Conservation (phyloP, 306 rosid species). For the Pachyrhizus erosus region DNA sequence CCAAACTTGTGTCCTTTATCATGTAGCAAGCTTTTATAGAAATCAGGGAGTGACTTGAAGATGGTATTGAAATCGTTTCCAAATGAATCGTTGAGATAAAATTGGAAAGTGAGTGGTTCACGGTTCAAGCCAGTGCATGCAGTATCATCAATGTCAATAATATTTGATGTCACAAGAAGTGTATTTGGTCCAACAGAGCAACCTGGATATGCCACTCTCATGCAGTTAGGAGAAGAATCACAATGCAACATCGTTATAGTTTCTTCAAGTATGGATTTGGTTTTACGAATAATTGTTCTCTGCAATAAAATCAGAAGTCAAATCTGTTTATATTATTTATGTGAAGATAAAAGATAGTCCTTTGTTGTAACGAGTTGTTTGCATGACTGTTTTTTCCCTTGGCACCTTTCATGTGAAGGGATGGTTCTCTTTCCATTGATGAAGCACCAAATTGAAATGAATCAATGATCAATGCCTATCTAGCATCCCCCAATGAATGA, state of each 20-base stretch:
- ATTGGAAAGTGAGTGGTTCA: not conserved
- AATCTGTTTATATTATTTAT: no score
- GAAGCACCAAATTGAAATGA: not conserved
- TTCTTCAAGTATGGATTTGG: slow-evolving; percentile 35
- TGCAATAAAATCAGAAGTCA: not conserved
- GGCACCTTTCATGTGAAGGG: not conserved
- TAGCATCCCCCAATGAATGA: no score
- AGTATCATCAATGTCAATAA: not conserved
- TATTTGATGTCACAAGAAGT: no score
- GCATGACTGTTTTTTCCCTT: not conserved
- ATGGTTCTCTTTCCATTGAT: not conserved
- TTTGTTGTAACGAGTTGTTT: not conserved
- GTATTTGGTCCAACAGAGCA: slow-evolving; percentile 55
- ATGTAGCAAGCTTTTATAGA: slow-evolving; percentile 15
- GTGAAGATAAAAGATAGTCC: not conserved
- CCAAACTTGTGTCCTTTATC: slow-evolving; percentile 14
- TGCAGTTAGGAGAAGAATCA: not conserved
- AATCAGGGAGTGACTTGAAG: no score
- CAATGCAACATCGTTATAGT: not conserved
- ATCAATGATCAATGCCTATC: not conserved
- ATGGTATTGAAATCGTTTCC: slow-evolving; percentile 42
- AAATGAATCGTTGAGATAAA: slow-evolving; percentile 38
- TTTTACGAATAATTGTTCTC: not conserved
- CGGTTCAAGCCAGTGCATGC: not conserved
- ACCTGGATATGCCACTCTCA: slow-evolving; percentile 54